A percentile compares a stretch with the other conserved stretches of the same genome.
phyloP scores from a whole-genome alignment of 192 early-diverging fungal genomes.

The Rhizoclosmatium sp. region DNA sequence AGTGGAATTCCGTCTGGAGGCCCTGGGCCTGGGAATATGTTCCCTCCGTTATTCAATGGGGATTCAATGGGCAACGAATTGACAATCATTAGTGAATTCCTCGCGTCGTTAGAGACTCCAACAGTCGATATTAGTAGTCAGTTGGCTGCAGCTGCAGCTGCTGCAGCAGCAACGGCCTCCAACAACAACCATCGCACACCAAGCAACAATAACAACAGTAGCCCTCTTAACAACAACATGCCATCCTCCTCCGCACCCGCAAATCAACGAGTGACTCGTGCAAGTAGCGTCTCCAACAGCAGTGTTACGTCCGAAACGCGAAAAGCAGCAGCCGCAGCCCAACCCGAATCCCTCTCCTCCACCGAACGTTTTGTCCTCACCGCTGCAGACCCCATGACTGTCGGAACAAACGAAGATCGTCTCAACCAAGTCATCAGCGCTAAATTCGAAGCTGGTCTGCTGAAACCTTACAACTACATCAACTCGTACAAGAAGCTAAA shows the following conservation, averaged over 20 bases:
- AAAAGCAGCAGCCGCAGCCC: conserved; percentile 41
- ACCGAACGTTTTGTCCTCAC: conserved; percentile 90
- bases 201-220: conserved; percentile 6
- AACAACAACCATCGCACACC: conserved; percentile 1
- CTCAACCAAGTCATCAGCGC: conserved; percentile 92
- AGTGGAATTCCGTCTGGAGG: too few species aligned
- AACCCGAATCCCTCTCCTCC: conserved; percentile 51
- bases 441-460: conserved; percentile 93
- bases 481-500: conserved; percentile 89
- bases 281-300: conserved; percentile 31
- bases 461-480: conserved; percentile 98
- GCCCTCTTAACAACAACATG: neutral
- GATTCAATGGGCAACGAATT: conserved; percentile 84
- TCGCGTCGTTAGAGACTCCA: conserved; percentile 43
- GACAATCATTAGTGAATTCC: conserved; percentile 71
- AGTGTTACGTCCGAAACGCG: conserved; percentile 8
- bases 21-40: conserved; percentile 16
- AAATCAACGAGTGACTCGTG: conserved; percentile 10
- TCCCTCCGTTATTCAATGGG: conserved; percentile 75
- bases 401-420: conserved; percentile 86
- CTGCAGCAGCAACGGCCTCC: neutral
- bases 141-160: conserved; percentile 2
- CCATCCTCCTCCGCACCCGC: neutral
- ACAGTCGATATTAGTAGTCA: neutral
- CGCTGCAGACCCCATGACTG: conserved; percentile 86